These are phyloP conservation scores for Metschnikowia cerradonensis DNA, from an alignment of 805 yeast species.

Conservation along the genomic window DNA sequence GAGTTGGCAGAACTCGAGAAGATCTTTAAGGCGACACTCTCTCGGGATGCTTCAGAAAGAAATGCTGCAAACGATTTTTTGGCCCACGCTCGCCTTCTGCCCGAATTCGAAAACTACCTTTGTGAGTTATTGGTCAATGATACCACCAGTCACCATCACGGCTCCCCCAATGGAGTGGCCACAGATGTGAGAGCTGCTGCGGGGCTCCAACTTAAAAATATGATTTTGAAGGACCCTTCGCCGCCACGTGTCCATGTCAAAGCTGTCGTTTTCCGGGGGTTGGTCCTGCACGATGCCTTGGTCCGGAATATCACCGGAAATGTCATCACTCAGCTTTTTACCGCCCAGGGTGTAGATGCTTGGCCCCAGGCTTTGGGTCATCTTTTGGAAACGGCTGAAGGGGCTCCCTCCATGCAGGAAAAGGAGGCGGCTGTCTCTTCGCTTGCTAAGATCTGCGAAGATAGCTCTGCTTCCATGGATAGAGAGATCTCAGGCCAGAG, in stretches of 20 bases:
- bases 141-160: slow-evolving; percentile 14
- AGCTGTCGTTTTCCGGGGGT: slow-evolving; percentile 49
- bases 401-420: slow-evolving; percentile 18
- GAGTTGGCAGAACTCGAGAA: slow-evolving; percentile 60
- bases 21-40: slow-evolving; percentile 69
- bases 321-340: slow-evolving; percentile 78
- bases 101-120: slow-evolving; percentile 79
- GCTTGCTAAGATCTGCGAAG: slow-evolving; percentile 86
- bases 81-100: slow-evolving; percentile 61
- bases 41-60: slow-evolving; percentile 53
- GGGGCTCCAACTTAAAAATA: slow-evolving; percentile 80
- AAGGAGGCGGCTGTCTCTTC: slow-evolving; percentile 81
- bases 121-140: slow-evolving; percentile 62
- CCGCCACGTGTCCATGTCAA: slow-evolving; percentile 32
- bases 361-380: slow-evolving; percentile 79
- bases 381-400: slow-evolving; percentile 51
- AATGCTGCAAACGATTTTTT: slow-evolving; percentile 69
- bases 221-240: slow-evolving; percentile 42
- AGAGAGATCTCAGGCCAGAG: slow-evolving; percentile 58
- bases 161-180: slow-evolving; percentile 22
- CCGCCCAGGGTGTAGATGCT: slow-evolving; percentile 57
- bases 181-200: slow-evolving; percentile 78
- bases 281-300: slow-evolving; percentile 51
- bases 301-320: slow-evolving; percentile 88
- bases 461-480: slow-evolving; percentile 64